Evolutionary conservation across 352 stramenopile genomes (phyloP), one percentile per base, ranked within the genome.

Genomic region (Globisporangium yorkense): DNA sequence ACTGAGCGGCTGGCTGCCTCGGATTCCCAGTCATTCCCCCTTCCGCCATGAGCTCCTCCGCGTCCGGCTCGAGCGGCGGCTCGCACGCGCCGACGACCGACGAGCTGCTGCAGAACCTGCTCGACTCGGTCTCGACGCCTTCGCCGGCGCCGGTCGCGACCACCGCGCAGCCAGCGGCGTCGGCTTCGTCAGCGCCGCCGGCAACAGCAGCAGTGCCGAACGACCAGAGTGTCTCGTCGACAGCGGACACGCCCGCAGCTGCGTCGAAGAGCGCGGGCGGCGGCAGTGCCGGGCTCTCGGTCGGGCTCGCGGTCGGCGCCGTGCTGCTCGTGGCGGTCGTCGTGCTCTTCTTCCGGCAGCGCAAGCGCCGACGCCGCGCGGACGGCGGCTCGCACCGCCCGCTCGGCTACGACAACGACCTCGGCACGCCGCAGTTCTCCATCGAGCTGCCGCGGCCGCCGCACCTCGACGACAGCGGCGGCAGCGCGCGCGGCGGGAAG

Each of bases 361-460:
- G 54, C 46, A 66, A 61, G 53, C 58, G 52, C 31, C 47, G 21
- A 20, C 52, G 53, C 18, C 6, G 16, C 41, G 41, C 41, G 5
- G 41, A n/a, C 2, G 41, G n/a, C 41, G 16, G 39, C 13, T 44
- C 52, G 29, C 49, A 52, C 31, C 47, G 37, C 9, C 53, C 52
- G 5, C 21, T 44, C 4, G 50, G 43, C 5, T 46, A 24, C 33
- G 24, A 50, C 15, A 54, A 56, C 54, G 53, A 66, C 47, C 49
- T 66, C 20, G 59, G 59, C 29, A 66, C 59, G 21, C 59, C 59
- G n/a, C 59, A 66, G 54, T 40, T 66, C 20, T 66, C 59, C 18
- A 66, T 66, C 29, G 59, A 66, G 40, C 43, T 66, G 21, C 59
- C 59, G 33, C 54, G 41, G 6, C 59, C 59, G 18, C 53, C 59